These are phyloP conservation scores for Colletotrichum viniferum DNA, from an alignment of 2,329 filamentous ascomycete species.

Conservation along the genomic window DNA sequence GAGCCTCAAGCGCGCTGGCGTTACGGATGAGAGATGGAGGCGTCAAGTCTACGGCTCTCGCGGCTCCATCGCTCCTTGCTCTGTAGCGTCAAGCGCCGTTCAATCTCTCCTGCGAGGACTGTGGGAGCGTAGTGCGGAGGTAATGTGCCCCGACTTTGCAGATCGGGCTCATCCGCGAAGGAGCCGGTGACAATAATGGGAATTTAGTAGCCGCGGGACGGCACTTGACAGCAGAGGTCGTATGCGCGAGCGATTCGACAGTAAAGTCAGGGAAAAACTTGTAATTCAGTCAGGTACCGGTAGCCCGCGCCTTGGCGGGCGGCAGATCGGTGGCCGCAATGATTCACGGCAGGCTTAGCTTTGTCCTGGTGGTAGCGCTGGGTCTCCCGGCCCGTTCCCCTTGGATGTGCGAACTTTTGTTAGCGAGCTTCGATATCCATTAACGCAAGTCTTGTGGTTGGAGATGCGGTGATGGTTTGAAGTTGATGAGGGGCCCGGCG, in stretches of 20 bases:
- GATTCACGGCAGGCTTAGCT: neutral
- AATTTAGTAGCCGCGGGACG: neutral
- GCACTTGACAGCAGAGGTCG: neutral
- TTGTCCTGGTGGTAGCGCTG: neutral
- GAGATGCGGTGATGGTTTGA: neutral
- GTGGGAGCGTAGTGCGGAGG: neutral
- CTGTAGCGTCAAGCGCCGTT: neutral
- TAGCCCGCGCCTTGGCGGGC: neutral
- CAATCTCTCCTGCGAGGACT: neutral
- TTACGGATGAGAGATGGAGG: neutral
- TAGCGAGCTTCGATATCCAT: neutral
- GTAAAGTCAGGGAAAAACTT: neutral
- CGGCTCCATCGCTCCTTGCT: neutral
- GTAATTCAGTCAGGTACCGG: neutral
- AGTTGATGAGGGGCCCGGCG: neutral
- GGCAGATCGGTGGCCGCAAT: neutral
- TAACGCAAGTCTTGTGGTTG: neutral
- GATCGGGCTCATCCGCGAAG: neutral
- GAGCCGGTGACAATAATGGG: neutral
- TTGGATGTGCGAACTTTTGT: neutral
- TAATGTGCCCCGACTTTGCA: neutral
- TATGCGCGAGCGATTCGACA: neutral
- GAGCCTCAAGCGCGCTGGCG: neutral
- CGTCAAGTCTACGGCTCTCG: neutral
- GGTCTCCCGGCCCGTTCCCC: neutral